phyloP scores from a whole-genome alignment of 2,329 filamentous ascomycete species.

The Aspergillus quadrilineatus region DNA sequence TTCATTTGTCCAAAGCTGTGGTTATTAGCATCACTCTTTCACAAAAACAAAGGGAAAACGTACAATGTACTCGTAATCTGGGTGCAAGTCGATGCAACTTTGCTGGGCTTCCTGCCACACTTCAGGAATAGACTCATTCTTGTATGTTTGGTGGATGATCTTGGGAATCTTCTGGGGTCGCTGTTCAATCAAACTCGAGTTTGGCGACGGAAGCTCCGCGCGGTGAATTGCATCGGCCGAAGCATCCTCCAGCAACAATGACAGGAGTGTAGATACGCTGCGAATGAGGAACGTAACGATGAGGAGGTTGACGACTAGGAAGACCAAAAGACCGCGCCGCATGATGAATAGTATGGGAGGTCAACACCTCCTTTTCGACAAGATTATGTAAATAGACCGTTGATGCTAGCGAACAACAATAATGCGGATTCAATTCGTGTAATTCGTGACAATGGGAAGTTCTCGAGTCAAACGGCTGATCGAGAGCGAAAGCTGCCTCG shows the following conservation, averaged over 20 bases:
- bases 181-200: constrained; percentile 58
- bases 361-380: constrained; percentile 8
- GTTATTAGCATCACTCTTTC: constrained; percentile 16
- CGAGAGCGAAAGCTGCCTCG: constrained; percentile 3
- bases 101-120: constrained; percentile 66
- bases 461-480: neutral
- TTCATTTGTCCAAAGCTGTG: constrained; percentile 72
- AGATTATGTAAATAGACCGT: neutral
- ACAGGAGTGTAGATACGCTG: constrained; percentile 69
- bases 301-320: constrained; percentile 63
- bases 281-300: constrained; percentile 65
- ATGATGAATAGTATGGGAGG: constrained; percentile 43
- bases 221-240: constrained; percentile 65
- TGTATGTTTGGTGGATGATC: constrained; percentile 76
- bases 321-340: constrained; percentile 61
- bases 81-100: constrained; percentile 66
- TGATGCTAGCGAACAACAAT: constrained; percentile 4
- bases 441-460: constrained; percentile 7
- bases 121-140: constrained; percentile 66
- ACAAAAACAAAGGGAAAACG: neutral
- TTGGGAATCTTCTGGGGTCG: constrained; percentile 66
- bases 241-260: constrained; percentile 67
- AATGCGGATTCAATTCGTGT: constrained; percentile 8
- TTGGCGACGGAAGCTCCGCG: constrained; percentile 65
- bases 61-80: constrained; percentile 72